Evolutionary conservation across 257 asterid genomes (phyloP), one percentile per base, ranked within the genome.

Genomic region (Hygrophila difformis): DNA sequence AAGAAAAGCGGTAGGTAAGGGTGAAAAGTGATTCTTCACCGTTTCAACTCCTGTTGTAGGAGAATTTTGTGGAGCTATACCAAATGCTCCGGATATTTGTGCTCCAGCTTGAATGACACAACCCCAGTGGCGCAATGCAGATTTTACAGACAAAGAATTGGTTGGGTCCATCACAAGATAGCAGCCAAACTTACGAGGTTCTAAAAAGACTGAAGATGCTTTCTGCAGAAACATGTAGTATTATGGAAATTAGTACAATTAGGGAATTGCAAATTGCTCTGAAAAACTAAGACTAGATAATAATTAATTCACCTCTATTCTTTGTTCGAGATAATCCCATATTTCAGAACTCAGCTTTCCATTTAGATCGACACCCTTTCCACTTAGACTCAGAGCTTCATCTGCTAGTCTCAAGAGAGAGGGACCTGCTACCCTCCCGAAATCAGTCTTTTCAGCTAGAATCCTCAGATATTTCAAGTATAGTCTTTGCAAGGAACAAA

Each of bases 91-190:
- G 1, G 94, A 85, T 69, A 85, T 48, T 52, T 67, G 80, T 39
- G 77, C 66, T 1, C 96, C 98, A 16, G 94, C 91, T 78, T 89
- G 96, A 64, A 89, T 75, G 16, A 75, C 75, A 56, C 98, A 85
- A 39, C 98, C 98, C 98, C 98, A 85, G 60, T 71, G 73, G 11
- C 96, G 91, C 49, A 70, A 60, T 47, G 88, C 94, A 33, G 72
- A 61, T 34, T 64, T 78, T 41, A 68, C 13, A 20, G 96, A 89
- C 4, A 66, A 8, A 8, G 75, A 75, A 68, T 61, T 77, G 29
- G 68, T 55, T 9, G 77, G 79, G 44, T 85, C 77, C 79, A 77
- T 66, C 70, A 85, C 79, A 26, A 89, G 43, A 61, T 89, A 82
- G 75, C 98, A 89, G 21, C 92, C 72, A 60, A 89, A 82, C 8